Evolutionary conservation across 768 basidiomycete species (phyloP).

Genomic region (Psilocybe subaeruginosa): DNA sequence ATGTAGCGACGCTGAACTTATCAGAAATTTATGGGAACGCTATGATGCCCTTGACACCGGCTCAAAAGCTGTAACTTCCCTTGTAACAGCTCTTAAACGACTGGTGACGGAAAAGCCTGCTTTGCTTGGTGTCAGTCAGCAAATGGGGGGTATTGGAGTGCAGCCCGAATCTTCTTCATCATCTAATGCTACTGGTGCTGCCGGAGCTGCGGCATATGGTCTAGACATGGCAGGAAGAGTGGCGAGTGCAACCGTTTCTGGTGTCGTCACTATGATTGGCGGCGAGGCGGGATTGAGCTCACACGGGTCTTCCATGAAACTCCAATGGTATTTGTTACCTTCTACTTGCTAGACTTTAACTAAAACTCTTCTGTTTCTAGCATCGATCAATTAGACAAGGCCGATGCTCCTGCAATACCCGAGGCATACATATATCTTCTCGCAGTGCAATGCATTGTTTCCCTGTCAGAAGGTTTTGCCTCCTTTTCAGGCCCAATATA

Average conservation of each 20-base stretch:
- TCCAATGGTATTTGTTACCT: slow-evolving; percentile 71
- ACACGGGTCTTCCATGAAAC: slow-evolving; percentile 79
- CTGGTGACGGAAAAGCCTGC: slow-evolving; percentile 88
- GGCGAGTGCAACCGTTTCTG: slow-evolving; percentile 82
- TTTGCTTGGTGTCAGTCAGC: slow-evolving; percentile 75
- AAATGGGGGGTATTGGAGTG: slow-evolving; percentile 84
- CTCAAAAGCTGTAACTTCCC: slow-evolving; percentile 73
- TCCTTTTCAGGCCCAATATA: slow-evolving; percentile 78
- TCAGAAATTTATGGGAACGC: slow-evolving; percentile 77
- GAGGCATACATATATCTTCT: slow-evolving; percentile 94
- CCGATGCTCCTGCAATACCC: slow-evolving; percentile 91
- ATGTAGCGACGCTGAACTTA: slow-evolving; percentile 79
- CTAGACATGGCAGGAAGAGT: slow-evolving; percentile 84
- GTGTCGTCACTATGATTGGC: slow-evolving; percentile 86
- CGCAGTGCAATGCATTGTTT: slow-evolving; percentile 84
- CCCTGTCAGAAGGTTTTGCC: slow-evolving; percentile 86
- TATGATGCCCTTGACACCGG: slow-evolving; percentile 68
- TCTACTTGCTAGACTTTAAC: slow-evolving; percentile 17
- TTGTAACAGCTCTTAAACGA: slow-evolving; percentile 84
- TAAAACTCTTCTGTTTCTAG: slow-evolving; percentile 38
- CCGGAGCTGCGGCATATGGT: slow-evolving; percentile 51
- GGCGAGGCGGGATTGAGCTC: slow-evolving; percentile 65
- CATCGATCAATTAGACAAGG: slow-evolving; percentile 98
- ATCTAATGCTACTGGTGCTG: slow-evolving; percentile 23
- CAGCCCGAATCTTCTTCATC: slow-evolving; percentile 30